Evolutionary conservation across 192 early-diverging fungal genomes (phyloP), one percentile per base, ranked within the genome.

Genomic region (Coemansia sp.): DNA sequence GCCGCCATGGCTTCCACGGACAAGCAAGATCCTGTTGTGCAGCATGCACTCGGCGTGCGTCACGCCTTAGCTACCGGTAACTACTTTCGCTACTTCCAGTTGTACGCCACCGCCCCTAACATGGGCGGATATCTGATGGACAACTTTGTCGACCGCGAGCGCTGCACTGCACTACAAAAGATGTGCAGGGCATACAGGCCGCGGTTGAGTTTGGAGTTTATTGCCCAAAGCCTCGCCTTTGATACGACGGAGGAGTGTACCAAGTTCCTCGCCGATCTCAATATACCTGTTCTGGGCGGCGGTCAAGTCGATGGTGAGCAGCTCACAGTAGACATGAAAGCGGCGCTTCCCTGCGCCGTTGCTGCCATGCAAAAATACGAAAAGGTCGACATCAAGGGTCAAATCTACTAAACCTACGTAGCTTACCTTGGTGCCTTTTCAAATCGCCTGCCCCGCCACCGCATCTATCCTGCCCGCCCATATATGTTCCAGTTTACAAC

Each of bases 51-150:
- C 23, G 66, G 84, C 33, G 93, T 99, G 35, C 91, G 96, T 32
- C 85, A 88, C 10, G 86, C 92, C 8, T 72, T 97, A 55, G 88
- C 91, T 13, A 89, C 88, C 1, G 89, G 91, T 32, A 94, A 99
- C 86, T 97, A 94, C 75, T 91, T 93, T 75, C 76, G 80, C 19
- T 87, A 96, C 65, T 99, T 99, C 77, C 66, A 76, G 49, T 78
- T 98, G 42, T 96, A 95, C 74, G 68, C 78, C 33, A 67, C 44
- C 16, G 89, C 92, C 5, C 96, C 96, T 7, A 91, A 95, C 73
- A 93, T 97, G 93, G 88, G 90, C 42, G 86, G 82, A 8, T 96
- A 93, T 78, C 74, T 99, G 17, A 95, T 99, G 87, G 94, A 97
- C 79, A 89, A 94, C 38, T 98, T 98, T 80, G 70, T 92, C 1